Percentiles rank a stretch among this genome's conserved stretches.
Evolutionary conservation across 345 rosid genomes (phyloP).

Genomic region (Eucalyptus tenuipes): DNA sequence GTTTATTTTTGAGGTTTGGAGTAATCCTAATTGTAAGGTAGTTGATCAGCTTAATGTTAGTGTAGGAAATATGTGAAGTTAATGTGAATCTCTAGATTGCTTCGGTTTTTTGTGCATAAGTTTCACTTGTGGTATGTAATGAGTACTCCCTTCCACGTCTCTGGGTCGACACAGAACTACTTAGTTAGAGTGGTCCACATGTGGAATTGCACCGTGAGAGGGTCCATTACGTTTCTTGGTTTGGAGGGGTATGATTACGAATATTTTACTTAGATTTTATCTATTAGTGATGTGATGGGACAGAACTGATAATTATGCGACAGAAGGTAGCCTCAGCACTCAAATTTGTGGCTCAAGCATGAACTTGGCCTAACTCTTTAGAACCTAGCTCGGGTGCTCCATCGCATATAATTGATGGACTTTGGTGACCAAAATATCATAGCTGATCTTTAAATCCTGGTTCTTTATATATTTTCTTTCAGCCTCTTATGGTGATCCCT

Average conservation of each 20-base stretch:
- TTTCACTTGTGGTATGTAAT: neutral
- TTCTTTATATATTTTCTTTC: neutral
- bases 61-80: neutral
- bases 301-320: neutral
- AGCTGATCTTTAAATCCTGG: neutral
- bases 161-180: neutral
- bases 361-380: neutral
- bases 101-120: accelerated
- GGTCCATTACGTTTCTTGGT: neutral
- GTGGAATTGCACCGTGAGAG: neutral
- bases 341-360: neutral
- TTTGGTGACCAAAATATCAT: neutral
- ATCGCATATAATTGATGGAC: neutral
- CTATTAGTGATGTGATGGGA: neutral
- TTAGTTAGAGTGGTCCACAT: neutral
- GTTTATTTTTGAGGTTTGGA: neutral
- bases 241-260: neutral
- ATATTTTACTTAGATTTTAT: neutral
- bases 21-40: neutral
- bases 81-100: neutral
- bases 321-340: neutral
- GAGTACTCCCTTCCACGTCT: neutral
- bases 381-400: neutral
- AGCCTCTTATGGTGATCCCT: neutral
- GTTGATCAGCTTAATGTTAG: neutral